Percentiles rank a stretch among this genome's conserved stretches.
These are phyloP conservation scores for Voacanga thouarsii DNA, from an alignment of 257 asterid genomes.

Conservation along the genomic window DNA sequence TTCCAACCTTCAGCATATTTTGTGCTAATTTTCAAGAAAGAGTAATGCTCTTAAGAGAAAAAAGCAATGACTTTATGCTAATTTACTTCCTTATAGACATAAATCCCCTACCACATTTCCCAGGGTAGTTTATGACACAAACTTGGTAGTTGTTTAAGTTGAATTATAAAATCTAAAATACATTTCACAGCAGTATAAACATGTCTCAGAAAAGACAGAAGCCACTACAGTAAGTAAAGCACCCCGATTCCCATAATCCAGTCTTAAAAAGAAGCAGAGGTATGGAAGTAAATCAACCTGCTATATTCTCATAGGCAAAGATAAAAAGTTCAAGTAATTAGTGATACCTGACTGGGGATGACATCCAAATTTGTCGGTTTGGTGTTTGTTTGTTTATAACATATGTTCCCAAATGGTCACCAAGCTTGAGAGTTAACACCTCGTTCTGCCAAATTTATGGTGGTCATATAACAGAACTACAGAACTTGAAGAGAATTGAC, in stretches of 20 bases:
- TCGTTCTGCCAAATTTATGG: constrained; percentile 55
- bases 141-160: neutral
- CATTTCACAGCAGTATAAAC: neutral
- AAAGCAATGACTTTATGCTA: neutral
- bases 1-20: neutral
- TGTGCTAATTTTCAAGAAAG: neutral
- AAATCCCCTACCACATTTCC: too few species aligned
- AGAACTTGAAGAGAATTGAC: neutral
- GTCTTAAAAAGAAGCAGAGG: neutral
- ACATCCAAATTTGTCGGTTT: constrained; percentile 93
- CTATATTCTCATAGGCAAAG: neutral
- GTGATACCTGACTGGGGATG: constrained; percentile 87
- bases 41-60: neutral
- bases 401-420: constrained; percentile 68
- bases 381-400: constrained; percentile 95
- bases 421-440: constrained; percentile 88
- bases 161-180: neutral
- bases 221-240: neutral
- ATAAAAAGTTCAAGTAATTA: neutral
- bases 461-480: constrained; percentile 14
- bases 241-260: neutral
- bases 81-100: neutral
- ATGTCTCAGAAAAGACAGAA: too few species aligned
- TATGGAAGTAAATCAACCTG: neutral
- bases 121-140: neutral